Percentiles rank a stretch among this genome's conserved stretches.
These are phyloP conservation scores for Penicillium subrubescens DNA, from an alignment of 495 filamentous ascomycete species.

Conservation along the genomic window DNA sequence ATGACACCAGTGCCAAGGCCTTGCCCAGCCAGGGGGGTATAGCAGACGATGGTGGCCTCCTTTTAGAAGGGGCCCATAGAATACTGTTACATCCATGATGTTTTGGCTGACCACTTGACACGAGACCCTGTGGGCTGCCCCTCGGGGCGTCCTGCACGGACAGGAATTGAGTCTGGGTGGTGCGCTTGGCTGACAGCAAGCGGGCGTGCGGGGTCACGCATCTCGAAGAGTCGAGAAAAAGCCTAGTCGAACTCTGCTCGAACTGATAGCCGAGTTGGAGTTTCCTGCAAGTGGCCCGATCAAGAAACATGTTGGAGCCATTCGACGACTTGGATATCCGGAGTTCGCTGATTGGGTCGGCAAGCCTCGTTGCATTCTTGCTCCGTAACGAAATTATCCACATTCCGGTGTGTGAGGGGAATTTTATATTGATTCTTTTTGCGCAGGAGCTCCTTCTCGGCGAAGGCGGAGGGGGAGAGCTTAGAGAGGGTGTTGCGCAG, in stretches of 20 bases:
- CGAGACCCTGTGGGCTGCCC: neutral
- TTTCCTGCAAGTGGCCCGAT: conserved; percentile 6
- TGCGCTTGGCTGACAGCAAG: conserved; percentile 1
- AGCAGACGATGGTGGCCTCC: conserved; percentile 3
- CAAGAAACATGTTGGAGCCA: conserved; percentile 66
- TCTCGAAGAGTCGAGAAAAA: conserved; percentile 26
- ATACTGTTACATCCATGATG: neutral
- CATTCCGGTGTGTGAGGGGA: conserved; percentile 47
- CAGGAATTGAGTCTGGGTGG: neutral
- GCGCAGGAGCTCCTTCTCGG: conserved; percentile 44
- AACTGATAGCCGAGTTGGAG: neutral
- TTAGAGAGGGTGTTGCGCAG: conserved; percentile 44
- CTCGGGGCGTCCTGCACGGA: neutral
- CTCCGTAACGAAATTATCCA: conserved; percentile 46
- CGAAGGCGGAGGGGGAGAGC: conserved; percentile 37
- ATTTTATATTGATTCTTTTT: conserved; percentile 45
- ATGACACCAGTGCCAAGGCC: conserved; percentile 33
- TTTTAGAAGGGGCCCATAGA: neutral
- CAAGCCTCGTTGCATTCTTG: conserved; percentile 57
- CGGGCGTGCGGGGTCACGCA: conserved; percentile 14
- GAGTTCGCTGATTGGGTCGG: conserved; percentile 53
- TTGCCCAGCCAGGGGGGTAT: conserved; percentile 6
- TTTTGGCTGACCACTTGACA: neutral
- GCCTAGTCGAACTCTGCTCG: conserved; percentile 21
- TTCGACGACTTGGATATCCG: conserved; percentile 68